Conservation (phyloP, 192 early-diverging fungal species). For the Rhizoclosmatium sp. region DNA sequence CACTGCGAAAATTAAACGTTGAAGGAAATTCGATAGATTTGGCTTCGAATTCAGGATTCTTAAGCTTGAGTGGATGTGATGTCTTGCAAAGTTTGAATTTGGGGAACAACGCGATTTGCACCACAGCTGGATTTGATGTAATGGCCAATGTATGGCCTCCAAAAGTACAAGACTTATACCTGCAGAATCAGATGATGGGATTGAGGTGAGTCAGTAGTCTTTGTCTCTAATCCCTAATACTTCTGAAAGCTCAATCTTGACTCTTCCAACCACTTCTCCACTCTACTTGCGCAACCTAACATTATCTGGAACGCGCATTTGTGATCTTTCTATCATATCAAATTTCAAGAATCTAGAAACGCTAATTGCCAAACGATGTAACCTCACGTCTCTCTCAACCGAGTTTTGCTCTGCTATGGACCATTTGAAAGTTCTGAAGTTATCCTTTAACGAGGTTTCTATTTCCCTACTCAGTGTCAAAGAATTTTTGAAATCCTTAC, state of each 20-base stretch:
- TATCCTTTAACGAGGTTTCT: slow-evolving; percentile 4
- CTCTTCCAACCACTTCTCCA: neutral
- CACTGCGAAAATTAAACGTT: slow-evolving; percentile 24
- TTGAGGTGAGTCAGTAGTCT: neutral
- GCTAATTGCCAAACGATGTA: slow-evolving; percentile 15
- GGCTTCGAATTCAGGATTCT: neutral
- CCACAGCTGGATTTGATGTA: neutral
- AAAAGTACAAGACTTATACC: slow-evolving; percentile 5
- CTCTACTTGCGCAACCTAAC: neutral
- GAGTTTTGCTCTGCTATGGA: slow-evolving; percentile 3
- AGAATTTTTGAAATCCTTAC: neutral
- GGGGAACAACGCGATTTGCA: neutral
- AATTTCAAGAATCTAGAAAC: slow-evolving; percentile 2
- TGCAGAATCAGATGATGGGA: neutral
- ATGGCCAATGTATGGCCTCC: neutral
- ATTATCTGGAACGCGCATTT: neutral
- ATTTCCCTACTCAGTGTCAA: neutral
- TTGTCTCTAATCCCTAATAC: neutral
- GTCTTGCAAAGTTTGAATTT: slow-evolving; percentile 11
- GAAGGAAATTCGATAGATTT: slow-evolving; percentile 10
- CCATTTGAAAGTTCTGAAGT: slow-evolving; percentile 14
- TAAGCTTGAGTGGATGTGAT: neutral
- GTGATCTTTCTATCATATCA: neutral
- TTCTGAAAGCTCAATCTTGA: neutral
- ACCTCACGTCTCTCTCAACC: neutral